Evolutionary conservation across 441 rosid genomes (phyloP), one percentile per base, ranked within the genome.

Genomic region (Populus tomentosa): DNA sequence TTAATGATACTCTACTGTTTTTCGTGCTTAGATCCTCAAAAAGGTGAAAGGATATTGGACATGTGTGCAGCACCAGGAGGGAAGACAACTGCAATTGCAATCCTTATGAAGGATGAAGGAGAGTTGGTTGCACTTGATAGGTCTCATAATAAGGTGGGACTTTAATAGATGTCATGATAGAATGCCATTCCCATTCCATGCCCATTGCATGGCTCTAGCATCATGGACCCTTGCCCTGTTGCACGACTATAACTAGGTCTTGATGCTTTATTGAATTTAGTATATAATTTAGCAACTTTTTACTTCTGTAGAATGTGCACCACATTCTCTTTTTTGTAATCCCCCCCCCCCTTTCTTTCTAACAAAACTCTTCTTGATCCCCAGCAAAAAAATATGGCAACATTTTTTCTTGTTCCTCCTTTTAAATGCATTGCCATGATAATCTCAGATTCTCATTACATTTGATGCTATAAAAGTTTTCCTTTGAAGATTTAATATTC

Each of bases 1-100:
- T 16, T 72, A 28, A 61, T 2, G 63, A 38, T 71, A 24, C 18
- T 33, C 18, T 33, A 62, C 38, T 46, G 33, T 70, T 61, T 30
- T 8, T 32, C 80, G 75, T 76, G 66, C 62, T 28, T 84, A 92
- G 99, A 95, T 89, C 99, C 99, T 89, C 94, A 89, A 56, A 91
- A 82, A 83, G 99, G 99, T 76, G 99, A 95, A 83, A 86, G 90
- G 50, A 82, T 95, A 85, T 78, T 95, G 78, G 99, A 95, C 82
- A 95, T 93, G 99, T 95, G 99, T 78, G 99, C 99, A 65, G 97
- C 98, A 46, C 99, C 98, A 0, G 99, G 99, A 78, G 99, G 99
- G 74, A 95, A 95, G 82, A 95, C 99, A 71, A 94, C 99, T 71
- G 97, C 95, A 79, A 89, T 94, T 82, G 97, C 99, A 71, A 85